Base-by-base conservation (phyloP, 2,329 filamentous ascomycete species). In the Anthostomella pinea region DNA sequence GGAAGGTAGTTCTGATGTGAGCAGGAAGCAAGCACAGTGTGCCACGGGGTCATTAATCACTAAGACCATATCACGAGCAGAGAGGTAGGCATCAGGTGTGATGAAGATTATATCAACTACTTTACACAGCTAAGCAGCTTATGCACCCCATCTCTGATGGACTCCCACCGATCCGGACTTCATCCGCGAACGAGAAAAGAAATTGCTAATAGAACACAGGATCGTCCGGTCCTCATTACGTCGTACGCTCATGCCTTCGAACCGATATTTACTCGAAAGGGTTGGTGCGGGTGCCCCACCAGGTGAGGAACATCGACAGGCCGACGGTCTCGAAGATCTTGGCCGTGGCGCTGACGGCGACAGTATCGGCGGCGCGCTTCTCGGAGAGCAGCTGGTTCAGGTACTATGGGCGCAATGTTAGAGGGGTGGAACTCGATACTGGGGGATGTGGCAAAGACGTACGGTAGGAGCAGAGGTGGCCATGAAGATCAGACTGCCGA, bases 221-320 rank as follows among this genome's bases (percentile, higher is more conserved):
- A 21, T 32, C 10, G 6, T 25, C 40, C 38, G 32, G 40, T 29
- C 31, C 35, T 45, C 26, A 29, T 48, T 36, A 41, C 29, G 35
- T 43, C 24, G 23, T 38, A 26, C 38, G 7, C 33, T 38, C 26
- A 23, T 23, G 38, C 30, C n/a, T 14, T 17, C 29, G 10, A 38
- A 21, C 18, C 2, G n/a, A 27, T 10, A 14, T 59, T 75, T 85
- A 90, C 60, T 89, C 81, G 67, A 95, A 94, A 43, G 88, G 88
- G 73, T 89, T 91, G 69, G 88, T 93, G 62, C 86, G 84, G 59
- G 91, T 96, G 59, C 91, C 91, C 91, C 91, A 97, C 85, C 87
- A 97, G 62, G 88, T 95, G 56, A 97, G 75, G 79, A 97, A 88
- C 58, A 95, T 64, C 47, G 85, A 89, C 41, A 97, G 79, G 48